Conservation (phyloP, 148 eudicot species). For the Camellia japonica region DNA sequence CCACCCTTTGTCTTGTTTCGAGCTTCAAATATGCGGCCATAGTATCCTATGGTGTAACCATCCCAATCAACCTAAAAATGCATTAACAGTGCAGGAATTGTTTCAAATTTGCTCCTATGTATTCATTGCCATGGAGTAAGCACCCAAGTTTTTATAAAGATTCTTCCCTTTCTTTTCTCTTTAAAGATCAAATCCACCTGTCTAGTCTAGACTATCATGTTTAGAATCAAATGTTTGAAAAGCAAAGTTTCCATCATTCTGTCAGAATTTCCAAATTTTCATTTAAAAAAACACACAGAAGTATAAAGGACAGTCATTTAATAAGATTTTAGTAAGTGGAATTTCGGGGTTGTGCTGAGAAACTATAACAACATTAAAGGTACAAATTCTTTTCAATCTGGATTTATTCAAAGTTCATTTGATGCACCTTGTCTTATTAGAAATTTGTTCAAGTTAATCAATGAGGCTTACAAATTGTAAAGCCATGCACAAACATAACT, state of each 20-base stretch:
- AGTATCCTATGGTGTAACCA: conserved; percentile 98
- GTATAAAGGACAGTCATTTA: background rate
- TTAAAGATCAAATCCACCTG: background rate
- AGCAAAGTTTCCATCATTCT: background rate
- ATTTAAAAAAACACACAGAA: background rate
- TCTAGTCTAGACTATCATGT: background rate
- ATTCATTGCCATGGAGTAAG: background rate
- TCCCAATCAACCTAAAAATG: conserved; percentile 89
- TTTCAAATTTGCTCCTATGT: background rate
- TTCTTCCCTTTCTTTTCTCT: background rate
- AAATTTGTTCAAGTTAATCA: conserved; percentile 1
- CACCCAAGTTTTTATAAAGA: background rate
- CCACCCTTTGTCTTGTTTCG: conserved; percentile 98
- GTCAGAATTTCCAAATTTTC: background rate
- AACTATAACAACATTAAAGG: background rate
- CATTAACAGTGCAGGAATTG: conserved; percentile 9
- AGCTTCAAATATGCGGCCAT: conserved; percentile 99
- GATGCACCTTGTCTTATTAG: background rate
- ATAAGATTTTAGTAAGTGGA: background rate
- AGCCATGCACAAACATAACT: background rate
- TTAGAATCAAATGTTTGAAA: background rate
- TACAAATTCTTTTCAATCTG: conserved; percentile 2
- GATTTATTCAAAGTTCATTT: background rate
- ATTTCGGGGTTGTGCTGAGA: background rate
- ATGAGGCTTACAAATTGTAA: background rate